Percentiles rank a stretch among this genome's conserved stretches.
These are phyloP conservation scores for Stephania japonica DNA, from an alignment of 164 flowering plant genomes.

Conservation along the genomic window DNA sequence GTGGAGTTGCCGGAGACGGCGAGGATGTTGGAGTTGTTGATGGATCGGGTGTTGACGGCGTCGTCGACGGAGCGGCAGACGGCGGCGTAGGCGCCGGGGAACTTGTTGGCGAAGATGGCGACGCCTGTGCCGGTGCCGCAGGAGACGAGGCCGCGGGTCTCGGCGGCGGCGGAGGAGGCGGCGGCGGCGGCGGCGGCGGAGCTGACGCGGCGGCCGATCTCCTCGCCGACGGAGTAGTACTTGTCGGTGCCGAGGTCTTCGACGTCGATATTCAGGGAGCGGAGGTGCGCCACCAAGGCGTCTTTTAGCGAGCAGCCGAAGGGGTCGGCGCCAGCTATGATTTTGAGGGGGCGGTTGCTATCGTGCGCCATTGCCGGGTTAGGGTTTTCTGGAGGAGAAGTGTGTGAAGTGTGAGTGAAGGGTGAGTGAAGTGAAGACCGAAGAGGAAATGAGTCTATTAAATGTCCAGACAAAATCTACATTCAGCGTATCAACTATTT, in stretches of 20 bases:
- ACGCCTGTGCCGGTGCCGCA: conserved; percentile 97
- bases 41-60: conserved; percentile 70
- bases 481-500: too few relatives aligned
- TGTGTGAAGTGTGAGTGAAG: too few relatives aligned
- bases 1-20: conserved; percentile 77
- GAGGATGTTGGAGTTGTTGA: conserved; percentile 88
- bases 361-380: not conserved
- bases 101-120: conserved; percentile 86
- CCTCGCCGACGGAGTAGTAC: conserved; percentile 79
- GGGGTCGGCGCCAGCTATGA: conserved; percentile 78
- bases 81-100: conserved; percentile 81
- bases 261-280: conserved; percentile 64
- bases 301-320: conserved; percentile 72
- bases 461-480: not conserved
- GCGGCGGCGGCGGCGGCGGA: conserved; percentile 14
- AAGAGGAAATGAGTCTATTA: not conserved
- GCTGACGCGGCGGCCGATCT: conserved; percentile 70
- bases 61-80: conserved; percentile 61
- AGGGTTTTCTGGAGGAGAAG: not conserved
- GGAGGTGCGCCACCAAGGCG: conserved; percentile 67
- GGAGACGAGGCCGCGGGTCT: conserved; percentile 77
- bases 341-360: conserved; percentile 36
- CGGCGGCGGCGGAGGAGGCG: conserved; percentile 15
- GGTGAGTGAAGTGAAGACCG: not conserved
- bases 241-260: conserved; percentile 82